Evolutionary conservation across 345 rosid genomes (phyloP), one percentile per base, ranked within the genome.

Genomic region (Ricinus communis): DNA sequence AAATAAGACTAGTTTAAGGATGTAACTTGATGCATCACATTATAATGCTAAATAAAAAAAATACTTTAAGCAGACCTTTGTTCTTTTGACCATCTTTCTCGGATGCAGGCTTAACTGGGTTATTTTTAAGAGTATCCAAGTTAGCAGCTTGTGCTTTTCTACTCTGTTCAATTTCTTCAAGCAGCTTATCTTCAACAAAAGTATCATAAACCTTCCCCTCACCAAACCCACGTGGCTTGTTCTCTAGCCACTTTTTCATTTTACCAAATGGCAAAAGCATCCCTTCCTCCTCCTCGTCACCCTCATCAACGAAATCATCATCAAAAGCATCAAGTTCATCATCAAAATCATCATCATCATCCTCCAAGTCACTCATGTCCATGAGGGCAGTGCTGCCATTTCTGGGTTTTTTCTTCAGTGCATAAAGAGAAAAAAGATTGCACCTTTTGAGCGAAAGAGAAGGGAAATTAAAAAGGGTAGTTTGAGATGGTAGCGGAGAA

Each of bases 221-320:
- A 1, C 98, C 97, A 43, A 91, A 93, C 38, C 96, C 97, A 31
- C 79, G 74, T 1, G 97, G 97, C 84, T 79, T 87, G 41, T 52
- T 85, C 83, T 86, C 90, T 51, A 86, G 77, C 96, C 96, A 90
- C 81, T 76, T 66, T 74, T 74, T 73, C 97, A 91, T 89, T 75
- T 86, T 72, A 54, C 67, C 91, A 36, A 81, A 52, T 8, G 96
- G 88, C 66, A 88, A 27, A 53, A 77, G 16, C 83, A 79, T 65
- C 30, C 49, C 89, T 25, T 51, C 91, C 0, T 82, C 87, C 4
- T 84, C 86, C 0, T 68, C 64, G 4, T 76, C 87, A 0, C 36
- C 85, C 1, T 71, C 84, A 25, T 24, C 79, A 15, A 72, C 80
- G n/a, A 76, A 82, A 0, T 79, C 88, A 12, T 77, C 86, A 1